These are phyloP conservation scores for Colletotrichum scovillei DNA, from an alignment of 2,329 filamentous ascomycete genomes.

Conservation along the genomic window DNA sequence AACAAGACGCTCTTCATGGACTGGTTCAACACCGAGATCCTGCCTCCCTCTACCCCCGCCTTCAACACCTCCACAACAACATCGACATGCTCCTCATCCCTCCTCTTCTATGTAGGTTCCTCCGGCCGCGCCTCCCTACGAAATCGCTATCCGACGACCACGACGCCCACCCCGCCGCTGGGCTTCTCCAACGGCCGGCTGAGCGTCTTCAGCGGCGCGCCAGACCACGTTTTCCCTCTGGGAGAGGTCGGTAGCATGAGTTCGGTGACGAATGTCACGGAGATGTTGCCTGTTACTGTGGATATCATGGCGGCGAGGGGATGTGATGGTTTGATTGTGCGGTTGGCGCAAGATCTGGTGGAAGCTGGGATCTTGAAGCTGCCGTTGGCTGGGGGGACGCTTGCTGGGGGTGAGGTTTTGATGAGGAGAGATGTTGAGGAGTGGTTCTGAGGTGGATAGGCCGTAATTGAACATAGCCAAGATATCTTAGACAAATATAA, in stretches of 20 bases:
- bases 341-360: slow-evolving; percentile 62
- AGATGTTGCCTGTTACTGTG: slow-evolving; percentile 67
- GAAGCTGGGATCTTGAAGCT: slow-evolving; percentile 58
- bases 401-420: slow-evolving; percentile 41
- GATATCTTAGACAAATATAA: neutral
- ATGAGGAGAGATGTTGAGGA: slow-evolving; percentile 34
- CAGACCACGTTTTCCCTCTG: slow-evolving; percentile 55
- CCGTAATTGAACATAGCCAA: neutral
- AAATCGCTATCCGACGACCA: slow-evolving; percentile 45
- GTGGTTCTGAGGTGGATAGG: neutral
- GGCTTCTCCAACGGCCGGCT: slow-evolving; percentile 55
- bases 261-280: slow-evolving; percentile 56
- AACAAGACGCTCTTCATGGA: slow-evolving; percentile 47
- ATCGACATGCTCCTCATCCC: slow-evolving; percentile 44
- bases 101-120: slow-evolving; percentile 43
- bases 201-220: slow-evolving; percentile 48
- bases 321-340: slow-evolving; percentile 69
- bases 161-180: slow-evolving; percentile 58
- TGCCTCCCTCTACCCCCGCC: slow-evolving; percentile 36
- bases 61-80: neutral
- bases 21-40: slow-evolving; percentile 46
- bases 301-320: slow-evolving; percentile 68
- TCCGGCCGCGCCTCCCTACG: slow-evolving; percentile 27
- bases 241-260: slow-evolving; percentile 50
- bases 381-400: slow-evolving; percentile 53